Conservation (phyloP, 2,329 filamentous ascomycete genomes). For the Arthrobotrys conoides region DNA sequence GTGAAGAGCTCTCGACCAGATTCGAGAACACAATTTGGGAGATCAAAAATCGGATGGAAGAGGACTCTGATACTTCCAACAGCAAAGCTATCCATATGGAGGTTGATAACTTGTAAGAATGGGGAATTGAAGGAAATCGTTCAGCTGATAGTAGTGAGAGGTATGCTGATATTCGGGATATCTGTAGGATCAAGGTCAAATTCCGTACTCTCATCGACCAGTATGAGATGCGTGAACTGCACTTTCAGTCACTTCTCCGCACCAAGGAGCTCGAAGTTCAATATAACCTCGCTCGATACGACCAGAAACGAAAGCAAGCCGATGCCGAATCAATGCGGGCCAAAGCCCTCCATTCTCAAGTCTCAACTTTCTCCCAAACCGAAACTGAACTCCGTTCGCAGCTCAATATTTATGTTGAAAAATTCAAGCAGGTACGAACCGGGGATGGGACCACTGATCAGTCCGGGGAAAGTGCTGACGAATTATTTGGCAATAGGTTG, state of each 20-base stretch:
- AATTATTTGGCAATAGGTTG: conserved; percentile 76
- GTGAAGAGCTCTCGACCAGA: conserved; percentile 69
- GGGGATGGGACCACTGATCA: conserved; percentile 29
- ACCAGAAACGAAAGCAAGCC: conserved; percentile 89
- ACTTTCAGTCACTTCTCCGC: conserved; percentile 91
- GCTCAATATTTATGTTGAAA: conserved; percentile 98
- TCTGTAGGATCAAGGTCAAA: conserved; percentile 80
- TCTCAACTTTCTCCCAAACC: conserved; percentile 95
- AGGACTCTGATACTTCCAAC: conserved; percentile 85
- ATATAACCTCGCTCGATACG: conserved; percentile 87
- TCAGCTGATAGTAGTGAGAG: background rate
- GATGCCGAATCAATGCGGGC: conserved; percentile 85
- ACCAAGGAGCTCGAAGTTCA: conserved; percentile 97
- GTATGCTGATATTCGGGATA: conserved; percentile 20
- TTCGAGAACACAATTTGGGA: conserved; percentile 64
- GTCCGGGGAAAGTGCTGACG: background rate
- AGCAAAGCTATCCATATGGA: conserved; percentile 87
- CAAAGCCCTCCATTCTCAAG: conserved; percentile 88
- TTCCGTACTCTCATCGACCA: conserved; percentile 97
- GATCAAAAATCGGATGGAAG: conserved; percentile 69
- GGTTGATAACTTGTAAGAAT: conserved; percentile 84
- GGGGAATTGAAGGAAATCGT: background rate
- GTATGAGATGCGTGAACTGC: conserved; percentile 93
- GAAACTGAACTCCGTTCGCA: conserved; percentile 94
- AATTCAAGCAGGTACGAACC: conserved; percentile 93